These are phyloP conservation scores for Cyanophora paradoxa DNA, from an alignment of 78 protist species.

Conservation along the genomic window DNA sequence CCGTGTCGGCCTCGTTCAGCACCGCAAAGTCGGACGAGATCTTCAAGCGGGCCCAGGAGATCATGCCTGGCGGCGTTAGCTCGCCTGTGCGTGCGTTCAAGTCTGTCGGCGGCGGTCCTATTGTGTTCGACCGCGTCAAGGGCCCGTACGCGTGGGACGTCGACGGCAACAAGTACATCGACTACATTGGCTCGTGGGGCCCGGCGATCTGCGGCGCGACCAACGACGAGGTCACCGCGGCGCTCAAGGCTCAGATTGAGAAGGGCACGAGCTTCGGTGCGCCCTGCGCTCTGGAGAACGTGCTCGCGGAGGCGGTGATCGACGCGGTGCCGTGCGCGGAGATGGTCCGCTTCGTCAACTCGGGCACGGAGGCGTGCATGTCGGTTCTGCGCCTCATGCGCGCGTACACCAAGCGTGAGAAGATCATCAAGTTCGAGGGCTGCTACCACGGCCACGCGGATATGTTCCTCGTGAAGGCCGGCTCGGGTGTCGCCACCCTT, in stretches of 20 bases:
- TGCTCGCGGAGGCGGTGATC: background rate
- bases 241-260: background rate
- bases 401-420: constrained; percentile 47
- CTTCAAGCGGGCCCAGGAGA: no score
- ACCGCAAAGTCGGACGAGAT: no score
- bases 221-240: constrained; percentile 14
- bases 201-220: constrained; percentile 36
- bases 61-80: constrained; percentile 49
- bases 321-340: constrained; percentile 51
- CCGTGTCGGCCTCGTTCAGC: no score
- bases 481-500: constrained; percentile 48
- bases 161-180: constrained; percentile 48
- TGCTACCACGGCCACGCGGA: constrained; percentile 35
- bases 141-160: constrained; percentile 6
- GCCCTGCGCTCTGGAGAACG: constrained; percentile 36
- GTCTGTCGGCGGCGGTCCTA: constrained; percentile 44
- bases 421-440: constrained; percentile 51
- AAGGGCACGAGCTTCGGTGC: constrained; percentile 50
- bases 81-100: constrained; percentile 50
- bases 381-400: constrained; percentile 38
- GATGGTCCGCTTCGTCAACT: constrained; percentile 51
- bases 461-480: constrained; percentile 43
- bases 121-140: constrained; percentile 43
- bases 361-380: constrained; percentile 52
- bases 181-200: constrained; percentile 51